Conservation (phyloP, 768 basidiomycete species). For the Mycena crocata region DNA sequence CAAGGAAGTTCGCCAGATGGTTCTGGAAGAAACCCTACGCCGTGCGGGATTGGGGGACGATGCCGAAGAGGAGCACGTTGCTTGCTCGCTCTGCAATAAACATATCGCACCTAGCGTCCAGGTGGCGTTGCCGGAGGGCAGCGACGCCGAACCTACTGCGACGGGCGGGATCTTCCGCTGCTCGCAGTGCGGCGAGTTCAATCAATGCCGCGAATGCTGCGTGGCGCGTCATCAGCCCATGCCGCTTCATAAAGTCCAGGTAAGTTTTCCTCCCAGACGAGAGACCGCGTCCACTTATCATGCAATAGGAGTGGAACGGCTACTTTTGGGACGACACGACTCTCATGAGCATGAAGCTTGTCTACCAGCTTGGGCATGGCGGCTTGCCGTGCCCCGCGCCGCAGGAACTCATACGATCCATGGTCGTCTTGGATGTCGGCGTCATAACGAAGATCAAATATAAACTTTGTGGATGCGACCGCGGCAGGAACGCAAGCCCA, state of each 20-base stretch:
- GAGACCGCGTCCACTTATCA: not conserved
- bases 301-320: slow-evolving; percentile 28
- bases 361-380: slow-evolving; percentile 33
- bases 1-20: not conserved
- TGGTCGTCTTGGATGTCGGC: slow-evolving; percentile 24
- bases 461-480: slow-evolving; percentile 23
- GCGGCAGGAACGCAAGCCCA: not conserved
- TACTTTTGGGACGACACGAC: slow-evolving; percentile 7
- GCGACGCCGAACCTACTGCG: no score
- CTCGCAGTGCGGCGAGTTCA: slow-evolving; percentile 3
- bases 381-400: slow-evolving; percentile 16
- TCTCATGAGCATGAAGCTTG: not conserved
- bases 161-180: slow-evolving; percentile 18
- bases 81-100: no score
- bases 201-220: slow-evolving; percentile 14
- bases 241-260: no score
- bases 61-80: no score
- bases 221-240: not conserved
- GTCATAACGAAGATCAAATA: slow-evolving; percentile 21
- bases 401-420: not conserved
- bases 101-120: no score
- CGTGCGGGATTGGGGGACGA: slow-evolving; percentile 1
- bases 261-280: not conserved
- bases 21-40: slow-evolving; percentile 5
- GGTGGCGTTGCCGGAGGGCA: no score